Evolutionary conservation across 108 stramenopile genomes (phyloP).

Genomic region (Cyclotella cryptica): DNA sequence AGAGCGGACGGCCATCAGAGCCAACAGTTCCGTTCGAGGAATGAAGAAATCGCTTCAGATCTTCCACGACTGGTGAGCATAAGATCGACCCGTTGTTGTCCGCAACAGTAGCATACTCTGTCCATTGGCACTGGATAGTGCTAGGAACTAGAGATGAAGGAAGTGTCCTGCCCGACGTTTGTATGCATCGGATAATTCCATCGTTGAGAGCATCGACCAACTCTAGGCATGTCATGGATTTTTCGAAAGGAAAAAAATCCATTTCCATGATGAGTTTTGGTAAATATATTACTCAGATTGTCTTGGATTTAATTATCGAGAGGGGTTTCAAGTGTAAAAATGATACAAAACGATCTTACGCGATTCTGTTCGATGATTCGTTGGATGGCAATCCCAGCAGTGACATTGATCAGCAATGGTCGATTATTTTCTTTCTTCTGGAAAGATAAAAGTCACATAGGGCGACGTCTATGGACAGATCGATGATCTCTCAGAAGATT

Average conservation of each 20-base stretch:
- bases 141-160: slow-evolving; percentile 36
- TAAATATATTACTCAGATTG: no score
- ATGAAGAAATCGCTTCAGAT: slow-evolving; percentile 38
- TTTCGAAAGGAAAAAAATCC: neutral
- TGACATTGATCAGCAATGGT: no score
- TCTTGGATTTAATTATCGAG: no score
- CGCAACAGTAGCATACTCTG: slow-evolving; percentile 33
- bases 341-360: no score
- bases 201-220: slow-evolving; percentile 45
- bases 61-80: slow-evolving; percentile 32
- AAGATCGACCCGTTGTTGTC: neutral
- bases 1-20: slow-evolving; percentile 40
- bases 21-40: slow-evolving; percentile 19
- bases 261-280: no score
- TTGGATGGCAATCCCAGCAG: no score
- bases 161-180: slow-evolving; percentile 35
- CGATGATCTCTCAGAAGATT: no score
- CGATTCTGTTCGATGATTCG: no score
- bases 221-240: slow-evolving; percentile 17
- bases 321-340: no score
- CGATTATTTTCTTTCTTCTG: no score
- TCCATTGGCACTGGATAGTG: slow-evolving; percentile 46
- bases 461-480: no score
- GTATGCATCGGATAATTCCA: slow-evolving; percentile 33
- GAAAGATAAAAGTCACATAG: no score